Base-by-base conservation (phyloP, 1,284 basidiomycete species). In the Tylopilus sp. region DNA sequence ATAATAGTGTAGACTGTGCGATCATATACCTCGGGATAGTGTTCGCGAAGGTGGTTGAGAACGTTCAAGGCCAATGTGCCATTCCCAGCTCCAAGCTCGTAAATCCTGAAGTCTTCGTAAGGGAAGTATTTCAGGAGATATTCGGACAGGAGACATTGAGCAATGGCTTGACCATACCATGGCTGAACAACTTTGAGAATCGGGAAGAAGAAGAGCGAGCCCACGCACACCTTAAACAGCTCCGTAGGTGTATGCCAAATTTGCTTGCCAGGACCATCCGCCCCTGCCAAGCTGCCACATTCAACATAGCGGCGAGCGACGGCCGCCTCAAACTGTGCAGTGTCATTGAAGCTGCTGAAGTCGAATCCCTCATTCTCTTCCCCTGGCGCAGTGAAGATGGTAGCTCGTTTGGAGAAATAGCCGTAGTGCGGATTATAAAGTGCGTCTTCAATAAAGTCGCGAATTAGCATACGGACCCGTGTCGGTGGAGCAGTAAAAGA, bases 211-310 rank as follows among this genome's bases (percentile, higher is more conserved):
- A 48, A 36, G 42, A 51, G 44, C 48, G 41, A 34, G 30, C 7
- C 33, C 10, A 67, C 12, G 69, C 80, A 54, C 62, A 94, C 94
- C 80, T 95, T 93, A 78, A 99, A 98, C 35, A 99, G 73, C 68
- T 99, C 95, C 2, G 94, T 97, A 0, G 96, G 96, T 0, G 96
- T 99, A 72, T 99, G 96, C 96, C 96, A 99, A 48, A 99, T 78
- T 69, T 99, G 96, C 60, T 83, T 79, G 6, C 93, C 93, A 14
- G 88, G 82, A 3, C 89, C 88, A 33, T 81, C 77, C 37, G 74
- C 75, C 45, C 75, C 76, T 26, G 56, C 59, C 58, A 84, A 78
- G 53, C 70, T 73, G 17, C 81, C 85, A 59, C 89, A 89, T 12
- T 76, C 74, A 35, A 79, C 77, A 66, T 96, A 96, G 56, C 84